phyloP scores from a whole-genome alignment of 495 filamentous ascomycete genomes.

The Penicillium salamii region DNA sequence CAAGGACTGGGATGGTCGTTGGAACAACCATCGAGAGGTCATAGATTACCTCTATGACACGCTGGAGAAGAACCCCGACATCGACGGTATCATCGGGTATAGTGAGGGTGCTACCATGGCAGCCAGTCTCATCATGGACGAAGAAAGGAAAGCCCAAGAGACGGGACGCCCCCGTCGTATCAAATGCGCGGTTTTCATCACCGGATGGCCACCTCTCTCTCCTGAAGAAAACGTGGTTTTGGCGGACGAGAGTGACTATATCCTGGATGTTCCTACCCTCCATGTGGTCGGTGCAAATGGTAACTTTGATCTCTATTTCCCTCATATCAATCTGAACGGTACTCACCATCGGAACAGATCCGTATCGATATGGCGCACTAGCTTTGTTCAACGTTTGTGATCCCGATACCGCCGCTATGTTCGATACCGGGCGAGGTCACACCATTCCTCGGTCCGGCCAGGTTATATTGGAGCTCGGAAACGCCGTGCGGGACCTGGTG shows the following conservation, averaged over 20 bases:
- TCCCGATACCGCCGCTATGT: conserved; percentile 44
- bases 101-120: conserved; percentile 60
- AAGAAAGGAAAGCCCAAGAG: conserved; percentile 32
- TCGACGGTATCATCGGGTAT: conserved; percentile 55
- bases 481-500: conserved; percentile 24
- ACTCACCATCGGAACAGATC: conserved; percentile 31
- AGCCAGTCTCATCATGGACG: conserved; percentile 49
- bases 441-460: conserved; percentile 51
- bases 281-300: conserved; percentile 55
- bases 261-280: conserved; percentile 49
- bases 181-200: conserved; percentile 56
- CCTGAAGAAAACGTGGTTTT: conserved; percentile 42
- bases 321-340: background rate
- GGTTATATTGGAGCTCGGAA: conserved; percentile 24
- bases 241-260: conserved; percentile 44
- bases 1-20: conserved; percentile 16
- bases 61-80: conserved; percentile 23
- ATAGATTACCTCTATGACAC: conserved; percentile 28
- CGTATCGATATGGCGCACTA: conserved; percentile 49
- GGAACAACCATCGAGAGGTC: conserved; percentile 21
- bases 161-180: conserved; percentile 41
- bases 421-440: conserved; percentile 56
- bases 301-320: conserved; percentile 7
- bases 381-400: conserved; percentile 58
- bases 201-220: conserved; percentile 52